phyloP scores from a whole-genome alignment of 805 yeast species.

The Candida maesae region DNA sequence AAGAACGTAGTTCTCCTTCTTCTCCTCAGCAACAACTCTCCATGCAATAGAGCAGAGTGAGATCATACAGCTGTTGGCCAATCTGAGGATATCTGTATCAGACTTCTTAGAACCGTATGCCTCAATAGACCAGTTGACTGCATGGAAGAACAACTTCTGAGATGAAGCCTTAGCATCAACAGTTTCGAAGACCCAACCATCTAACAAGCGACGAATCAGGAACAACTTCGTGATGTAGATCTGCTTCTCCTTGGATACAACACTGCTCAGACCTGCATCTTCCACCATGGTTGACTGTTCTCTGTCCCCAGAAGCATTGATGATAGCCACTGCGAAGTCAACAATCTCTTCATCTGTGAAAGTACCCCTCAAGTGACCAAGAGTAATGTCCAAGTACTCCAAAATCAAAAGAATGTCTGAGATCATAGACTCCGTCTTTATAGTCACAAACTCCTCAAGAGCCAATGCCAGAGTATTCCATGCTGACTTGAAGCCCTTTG shows the following conservation, averaged over 20 bases:
- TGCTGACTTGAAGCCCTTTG: slow-evolving; percentile 24
- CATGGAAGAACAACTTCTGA: slow-evolving; percentile 40
- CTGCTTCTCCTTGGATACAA: slow-evolving; percentile 34
- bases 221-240: slow-evolving; percentile 60
- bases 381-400: slow-evolving; percentile 55
- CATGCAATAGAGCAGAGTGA: slow-evolving; percentile 42
- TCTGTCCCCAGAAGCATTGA: slow-evolving; percentile 52
- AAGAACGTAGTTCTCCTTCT: slow-evolving; percentile 33
- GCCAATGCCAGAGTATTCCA: slow-evolving; percentile 32
- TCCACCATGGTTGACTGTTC: slow-evolving; percentile 34
- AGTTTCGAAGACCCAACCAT: slow-evolving; percentile 31
- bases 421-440: slow-evolving; percentile 43
- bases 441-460: slow-evolving; percentile 41
- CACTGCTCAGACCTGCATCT: slow-evolving; percentile 33
- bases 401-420: slow-evolving; percentile 62
- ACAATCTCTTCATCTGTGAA: slow-evolving; percentile 39
- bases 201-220: slow-evolving; percentile 53
- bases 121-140: slow-evolving; percentile 56
- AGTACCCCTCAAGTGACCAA: slow-evolving; percentile 39
- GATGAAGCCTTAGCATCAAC: slow-evolving; percentile 32
- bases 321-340: slow-evolving; percentile 39
- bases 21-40: slow-evolving; percentile 32
- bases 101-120: slow-evolving; percentile 39
- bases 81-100: slow-evolving; percentile 57
- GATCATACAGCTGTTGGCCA: slow-evolving; percentile 57